These are phyloP conservation scores for Dactylorhiza incarnata DNA, from an alignment of 106 monocot species.

Conservation along the genomic window DNA sequence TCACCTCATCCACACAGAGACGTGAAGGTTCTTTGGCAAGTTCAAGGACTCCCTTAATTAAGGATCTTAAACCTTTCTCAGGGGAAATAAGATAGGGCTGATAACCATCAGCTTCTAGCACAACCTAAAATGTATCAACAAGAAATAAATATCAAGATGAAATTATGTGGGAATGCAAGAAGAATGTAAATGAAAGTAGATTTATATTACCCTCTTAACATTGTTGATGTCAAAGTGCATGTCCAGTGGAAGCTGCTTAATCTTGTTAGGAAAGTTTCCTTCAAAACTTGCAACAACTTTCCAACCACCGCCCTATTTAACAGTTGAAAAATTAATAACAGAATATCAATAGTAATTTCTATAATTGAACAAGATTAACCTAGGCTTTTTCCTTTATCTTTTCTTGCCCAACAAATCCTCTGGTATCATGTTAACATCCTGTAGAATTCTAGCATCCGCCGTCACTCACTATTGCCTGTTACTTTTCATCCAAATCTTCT, in stretches of 20 bases:
- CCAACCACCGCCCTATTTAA: slow-evolving; percentile 70
- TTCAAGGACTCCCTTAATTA: slow-evolving; percentile 70
- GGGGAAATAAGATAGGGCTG: slow-evolving; percentile 96
- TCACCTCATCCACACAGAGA: slow-evolving; percentile 90
- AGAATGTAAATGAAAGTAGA: not conserved
- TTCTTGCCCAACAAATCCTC: not conserved
- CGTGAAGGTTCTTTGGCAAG: slow-evolving; percentile 88
- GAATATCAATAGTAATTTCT: not conserved
- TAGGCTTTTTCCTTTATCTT: not conserved
- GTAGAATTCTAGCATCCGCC: not conserved
- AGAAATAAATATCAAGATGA: not conserved
- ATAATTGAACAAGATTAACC: not conserved
- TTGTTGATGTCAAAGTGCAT: slow-evolving; percentile 95
- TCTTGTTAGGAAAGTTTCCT: slow-evolving; percentile 90
- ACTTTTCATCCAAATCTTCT: not conserved
- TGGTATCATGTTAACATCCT: not conserved
- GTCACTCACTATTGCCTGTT: not conserved
- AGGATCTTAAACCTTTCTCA: slow-evolving; percentile 74
- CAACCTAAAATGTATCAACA: slow-evolving; percentile 49
- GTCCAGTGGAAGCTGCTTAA: slow-evolving; percentile 89
- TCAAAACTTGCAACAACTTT: slow-evolving; percentile 97
- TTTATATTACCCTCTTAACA: slow-evolving; percentile 82
- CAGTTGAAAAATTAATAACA: not conserved
- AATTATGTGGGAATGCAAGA: not conserved
- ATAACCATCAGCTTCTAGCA: slow-evolving; percentile 96